Conservation (phyloP, 2,329 filamentous ascomycete genomes). For the Hypomyces perniciosus region DNA sequence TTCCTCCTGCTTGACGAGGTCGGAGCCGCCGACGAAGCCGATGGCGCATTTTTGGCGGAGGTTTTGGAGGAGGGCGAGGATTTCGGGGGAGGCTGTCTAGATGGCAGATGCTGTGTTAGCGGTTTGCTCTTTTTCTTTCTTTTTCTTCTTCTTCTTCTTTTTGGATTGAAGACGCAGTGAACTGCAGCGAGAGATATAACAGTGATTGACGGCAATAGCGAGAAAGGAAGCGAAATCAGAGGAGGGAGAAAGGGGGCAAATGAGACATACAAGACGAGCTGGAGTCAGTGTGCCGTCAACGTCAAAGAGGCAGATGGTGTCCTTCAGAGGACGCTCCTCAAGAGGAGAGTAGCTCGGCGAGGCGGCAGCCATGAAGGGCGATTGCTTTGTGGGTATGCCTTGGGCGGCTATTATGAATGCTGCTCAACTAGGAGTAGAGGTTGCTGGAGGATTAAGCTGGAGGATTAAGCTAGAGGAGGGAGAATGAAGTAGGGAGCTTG, state of each 20-base stretch:
- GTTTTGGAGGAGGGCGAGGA: conserved; percentile 70
- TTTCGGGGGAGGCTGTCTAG: conserved; percentile 68
- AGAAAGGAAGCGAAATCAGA: background rate
- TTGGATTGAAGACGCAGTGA: no score
- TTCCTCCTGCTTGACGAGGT: conserved; percentile 92
- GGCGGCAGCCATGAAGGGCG: conserved; percentile 35
- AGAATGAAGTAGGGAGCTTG: no score
- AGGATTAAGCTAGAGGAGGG: no score
- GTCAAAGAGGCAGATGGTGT: conserved; percentile 94
- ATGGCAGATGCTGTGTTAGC: background rate
- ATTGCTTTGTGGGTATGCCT: background rate
- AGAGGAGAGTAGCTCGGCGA: conserved; percentile 61
- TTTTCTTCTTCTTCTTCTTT: no score
- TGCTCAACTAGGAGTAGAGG: no score
- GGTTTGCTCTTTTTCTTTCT: no score
- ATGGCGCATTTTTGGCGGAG: conserved; percentile 86
- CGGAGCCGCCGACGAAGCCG: conserved; percentile 87
- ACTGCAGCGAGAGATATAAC: background rate
- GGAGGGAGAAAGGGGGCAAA: background rate
- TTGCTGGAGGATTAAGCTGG: no score
- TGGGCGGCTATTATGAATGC: no score
- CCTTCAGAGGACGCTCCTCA: conserved; percentile 76
- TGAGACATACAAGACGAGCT: conserved; percentile 60
- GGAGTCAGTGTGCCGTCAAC: conserved; percentile 89
- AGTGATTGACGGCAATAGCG: background rate